Base-by-base conservation (phyloP, 768 basidiomycete genomes). In the Termitomyces sp. region DNA sequence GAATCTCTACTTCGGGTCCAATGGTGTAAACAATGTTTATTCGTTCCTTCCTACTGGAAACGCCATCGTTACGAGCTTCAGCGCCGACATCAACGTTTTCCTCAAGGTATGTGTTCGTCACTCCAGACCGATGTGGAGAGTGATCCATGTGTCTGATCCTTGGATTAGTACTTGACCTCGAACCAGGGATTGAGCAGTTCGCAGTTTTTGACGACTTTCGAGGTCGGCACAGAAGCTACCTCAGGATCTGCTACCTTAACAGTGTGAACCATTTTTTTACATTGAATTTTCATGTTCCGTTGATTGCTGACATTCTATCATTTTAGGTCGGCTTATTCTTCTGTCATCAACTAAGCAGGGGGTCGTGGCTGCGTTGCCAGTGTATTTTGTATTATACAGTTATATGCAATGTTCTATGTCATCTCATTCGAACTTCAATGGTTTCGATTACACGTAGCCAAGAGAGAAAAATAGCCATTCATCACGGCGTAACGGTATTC, bases 221-320 rank as follows among this genome's bases (percentile, higher is more conserved):
- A 88, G 64, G 85, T 77, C 7, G 87, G 87, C 6, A 83, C 82
- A 0, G 87, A 89, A 68, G 81, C 82, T 16, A 86, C 82, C 0
- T 76, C 75, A 12, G 86, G 86, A n/a, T 73, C 74, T 30, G 84
- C 81, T 10, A 79, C 74, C 0, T 69, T 87, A 8, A 78, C 74
- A 0, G 82, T 81, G 86, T 86, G 63, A 65, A 82, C 18, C 6
- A 26, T 18, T 10, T 12, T 10, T 39, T n/a, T 27, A 10, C 26
- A 13, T 51, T 2, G 24, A 24, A 9, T 26, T 22, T n/a, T 27
- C 18, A n/a, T 14, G 27, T 9, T 26, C 24, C n/a, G 32, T n/a
- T 33, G 5, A 13, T 52, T 8, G n/a, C 37, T 52, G 24, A 52
- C 26, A 39, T 30, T 18, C 12, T 32, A 20, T 27, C 49, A 12